Percentiles rank a stretch among this genome's conserved stretches.
Evolutionary conservation across 202 grass and related monocot species (phyloP).

Genomic region (Schoenoplectus tabernaemontani): DNA sequence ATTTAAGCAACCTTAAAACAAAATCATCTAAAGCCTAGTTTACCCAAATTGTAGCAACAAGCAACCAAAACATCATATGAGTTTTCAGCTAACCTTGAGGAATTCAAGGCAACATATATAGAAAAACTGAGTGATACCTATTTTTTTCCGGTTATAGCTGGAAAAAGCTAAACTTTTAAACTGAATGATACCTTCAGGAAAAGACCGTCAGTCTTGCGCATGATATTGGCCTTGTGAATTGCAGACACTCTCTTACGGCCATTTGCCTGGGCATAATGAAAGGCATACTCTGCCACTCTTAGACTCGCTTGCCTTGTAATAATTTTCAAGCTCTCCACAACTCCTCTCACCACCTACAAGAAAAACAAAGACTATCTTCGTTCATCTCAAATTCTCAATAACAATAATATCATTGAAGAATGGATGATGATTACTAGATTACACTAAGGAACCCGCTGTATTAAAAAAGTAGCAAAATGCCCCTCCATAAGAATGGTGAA

Average conservation of each 20-base stretch:
- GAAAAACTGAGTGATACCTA: conserved; percentile 16
- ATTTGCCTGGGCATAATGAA: conserved; percentile 86
- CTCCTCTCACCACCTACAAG: conserved; percentile 83
- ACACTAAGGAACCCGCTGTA: neutral
- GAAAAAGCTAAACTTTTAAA: neutral
- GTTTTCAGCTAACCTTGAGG: neutral
- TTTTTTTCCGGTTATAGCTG: neutral
- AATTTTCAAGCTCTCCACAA: conserved; percentile 98
- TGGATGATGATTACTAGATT: neutral
- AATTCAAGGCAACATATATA: neutral
- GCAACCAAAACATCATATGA: neutral
- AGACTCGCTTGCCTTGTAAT: conserved; percentile 97
- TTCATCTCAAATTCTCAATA: neutral
- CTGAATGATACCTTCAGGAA: conserved; percentile 51
- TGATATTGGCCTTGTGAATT: conserved; percentile 98
- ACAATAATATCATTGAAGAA: neutral
- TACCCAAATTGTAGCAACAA: neutral
- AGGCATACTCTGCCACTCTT: conserved; percentile 97
- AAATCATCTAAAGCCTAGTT: neutral
- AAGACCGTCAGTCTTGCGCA: conserved; percentile 96
- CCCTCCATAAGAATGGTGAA: neutral
- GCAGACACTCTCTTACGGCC: conserved; percentile 80
- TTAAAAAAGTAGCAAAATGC: neutral
- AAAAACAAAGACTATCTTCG: neutral
- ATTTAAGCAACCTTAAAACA: neutral